Conservation (phyloP, 2,329 filamentous ascomycete species). For the Fusarium coffeatum region DNA sequence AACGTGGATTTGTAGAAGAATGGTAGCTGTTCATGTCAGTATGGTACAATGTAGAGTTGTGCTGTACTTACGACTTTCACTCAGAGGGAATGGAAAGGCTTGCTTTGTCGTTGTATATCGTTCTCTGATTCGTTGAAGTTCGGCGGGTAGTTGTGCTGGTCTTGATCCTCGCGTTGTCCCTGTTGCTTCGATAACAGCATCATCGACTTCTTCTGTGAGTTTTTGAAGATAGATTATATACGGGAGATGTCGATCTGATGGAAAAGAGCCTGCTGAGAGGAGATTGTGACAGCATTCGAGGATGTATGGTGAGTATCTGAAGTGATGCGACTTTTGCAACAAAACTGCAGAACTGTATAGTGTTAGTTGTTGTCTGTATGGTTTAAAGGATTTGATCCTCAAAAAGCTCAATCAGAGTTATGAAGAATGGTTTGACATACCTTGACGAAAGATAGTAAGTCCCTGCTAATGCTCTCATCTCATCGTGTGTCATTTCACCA, state of each 20-base stretch:
- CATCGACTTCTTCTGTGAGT: conserved; percentile 49
- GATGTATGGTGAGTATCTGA: conserved; percentile 47
- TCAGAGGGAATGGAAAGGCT: conserved; percentile 44
- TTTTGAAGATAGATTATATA: conserved; percentile 49
- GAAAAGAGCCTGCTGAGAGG: conserved; percentile 4
- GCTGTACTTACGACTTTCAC: conserved; percentile 46
- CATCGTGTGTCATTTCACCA: conserved; percentile 42
- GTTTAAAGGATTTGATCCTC: neutral
- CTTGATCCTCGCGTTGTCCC: conserved; percentile 4
- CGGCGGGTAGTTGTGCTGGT: conserved; percentile 11
- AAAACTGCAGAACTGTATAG: conserved; percentile 37
- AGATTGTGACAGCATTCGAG: conserved; percentile 44
- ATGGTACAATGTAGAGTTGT: no score
- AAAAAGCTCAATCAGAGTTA: neutral
- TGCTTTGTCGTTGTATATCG: conserved; percentile 41
- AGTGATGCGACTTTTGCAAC: conserved; percentile 48
- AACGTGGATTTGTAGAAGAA: conserved; percentile 46
- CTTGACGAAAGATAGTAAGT: conserved; percentile 50
- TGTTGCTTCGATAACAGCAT: conserved; percentile 36
- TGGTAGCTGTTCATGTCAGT: neutral
- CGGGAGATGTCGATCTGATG: conserved; percentile 46
- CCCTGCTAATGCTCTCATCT: conserved; percentile 48
- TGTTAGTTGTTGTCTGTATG: neutral
- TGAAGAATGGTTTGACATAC: conserved; percentile 17
- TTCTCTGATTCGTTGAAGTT: conserved; percentile 39